Evolutionary conservation across 495 filamentous ascomycete genomes (phyloP).

Genomic region (Astrothelium subdiscretum): DNA sequence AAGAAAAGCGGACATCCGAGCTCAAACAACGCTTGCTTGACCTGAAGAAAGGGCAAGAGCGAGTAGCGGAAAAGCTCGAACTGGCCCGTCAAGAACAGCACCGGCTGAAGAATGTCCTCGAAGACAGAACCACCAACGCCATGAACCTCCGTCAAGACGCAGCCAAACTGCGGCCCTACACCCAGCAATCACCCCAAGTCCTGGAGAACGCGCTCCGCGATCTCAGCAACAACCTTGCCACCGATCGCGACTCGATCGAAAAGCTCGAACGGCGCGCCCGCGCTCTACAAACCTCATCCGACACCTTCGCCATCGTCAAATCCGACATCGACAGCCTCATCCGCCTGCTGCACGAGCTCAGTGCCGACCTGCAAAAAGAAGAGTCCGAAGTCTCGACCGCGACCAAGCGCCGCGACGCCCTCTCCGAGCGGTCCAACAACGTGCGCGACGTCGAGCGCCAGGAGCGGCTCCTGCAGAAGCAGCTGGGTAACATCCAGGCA

Average conservation of each 20-base stretch:
- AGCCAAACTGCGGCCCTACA: constrained; percentile 81
- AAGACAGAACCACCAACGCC: constrained; percentile 62
- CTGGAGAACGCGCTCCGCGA: constrained; percentile 74
- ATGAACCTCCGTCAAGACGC: constrained; percentile 59
- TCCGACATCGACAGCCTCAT: constrained; percentile 76
- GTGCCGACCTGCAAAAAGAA: constrained; percentile 70
- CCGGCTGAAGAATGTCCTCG: constrained; percentile 56
- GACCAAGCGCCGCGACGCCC: constrained; percentile 67
- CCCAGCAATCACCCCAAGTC: constrained; percentile 70
- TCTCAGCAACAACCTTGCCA: constrained; percentile 58
- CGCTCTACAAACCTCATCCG: constrained; percentile 82
- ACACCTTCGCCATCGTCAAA: constrained; percentile 73
- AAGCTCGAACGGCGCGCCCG: constrained; percentile 70
- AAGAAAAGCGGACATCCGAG: constrained; percentile 71
- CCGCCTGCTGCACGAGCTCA: constrained; percentile 80
- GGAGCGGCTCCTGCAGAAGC: constrained; percentile 70
- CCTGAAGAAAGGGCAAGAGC: constrained; percentile 63
- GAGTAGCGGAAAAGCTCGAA: constrained; percentile 65
- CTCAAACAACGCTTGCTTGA: constrained; percentile 68
- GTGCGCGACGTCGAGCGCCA: constrained; percentile 83
- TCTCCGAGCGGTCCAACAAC: constrained; percentile 75
- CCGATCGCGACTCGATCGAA: constrained; percentile 76
- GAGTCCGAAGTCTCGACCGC: constrained; percentile 78
- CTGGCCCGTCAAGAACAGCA: constrained; percentile 60
- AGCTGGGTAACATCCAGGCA: constrained; percentile 71